These are phyloP conservation scores for Dryas drummondii DNA, from an alignment of 306 rosid species.

Conservation along the genomic window DNA sequence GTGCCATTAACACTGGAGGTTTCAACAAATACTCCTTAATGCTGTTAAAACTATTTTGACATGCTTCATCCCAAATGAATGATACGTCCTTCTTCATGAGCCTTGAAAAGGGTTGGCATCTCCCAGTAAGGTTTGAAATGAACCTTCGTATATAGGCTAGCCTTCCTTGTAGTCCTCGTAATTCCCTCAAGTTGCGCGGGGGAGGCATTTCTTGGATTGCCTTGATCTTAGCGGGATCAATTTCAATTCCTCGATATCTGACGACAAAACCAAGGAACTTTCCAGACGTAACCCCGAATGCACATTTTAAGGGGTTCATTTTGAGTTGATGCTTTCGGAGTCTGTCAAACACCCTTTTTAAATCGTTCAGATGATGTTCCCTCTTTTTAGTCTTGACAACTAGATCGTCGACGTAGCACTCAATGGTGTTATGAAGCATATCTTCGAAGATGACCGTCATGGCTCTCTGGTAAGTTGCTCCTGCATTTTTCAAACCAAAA, in stretches of 20 bases:
- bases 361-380: neutral
- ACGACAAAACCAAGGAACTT: neutral
- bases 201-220: slow-evolving; percentile 1
- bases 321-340: neutral
- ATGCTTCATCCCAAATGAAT: too few relatives aligned
- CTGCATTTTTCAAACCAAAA: neutral
- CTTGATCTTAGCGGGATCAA: neutral
- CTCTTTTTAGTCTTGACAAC: neutral
- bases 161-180: too few relatives aligned
- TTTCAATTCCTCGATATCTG: neutral
- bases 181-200: too few relatives aligned
- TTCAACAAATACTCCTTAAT: too few relatives aligned
- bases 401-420: neutral
- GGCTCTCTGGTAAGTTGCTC: neutral
- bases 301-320: neutral
- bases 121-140: too few relatives aligned
- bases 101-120: too few relatives aligned
- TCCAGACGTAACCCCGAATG: neutral
- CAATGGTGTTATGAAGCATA: neutral
- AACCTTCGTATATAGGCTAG: too few relatives aligned
- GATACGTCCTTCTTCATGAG: too few relatives aligned
- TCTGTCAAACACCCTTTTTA: neutral
- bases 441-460: neutral
- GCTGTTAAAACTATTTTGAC: too few relatives aligned
- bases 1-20: too few relatives aligned